Percentiles rank a stretch among this genome's conserved stretches.
phyloP scores from a whole-genome alignment of 2,329 filamentous ascomycete species.

The Podosphaera aphanis region DNA sequence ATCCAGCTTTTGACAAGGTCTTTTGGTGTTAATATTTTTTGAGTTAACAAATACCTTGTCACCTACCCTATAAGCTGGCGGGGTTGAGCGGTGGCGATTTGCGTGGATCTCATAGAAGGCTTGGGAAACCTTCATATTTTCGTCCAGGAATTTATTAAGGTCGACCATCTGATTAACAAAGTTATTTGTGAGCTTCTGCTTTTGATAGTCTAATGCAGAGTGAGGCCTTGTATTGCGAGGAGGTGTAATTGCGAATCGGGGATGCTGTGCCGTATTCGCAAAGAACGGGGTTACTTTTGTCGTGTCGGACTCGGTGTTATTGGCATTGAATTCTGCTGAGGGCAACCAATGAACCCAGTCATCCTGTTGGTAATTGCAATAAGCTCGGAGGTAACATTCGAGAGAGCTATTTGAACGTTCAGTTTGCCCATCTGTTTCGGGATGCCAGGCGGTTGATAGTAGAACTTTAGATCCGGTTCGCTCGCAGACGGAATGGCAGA shows the following conservation, averaged over 20 bases:
- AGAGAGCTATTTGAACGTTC: background rate
- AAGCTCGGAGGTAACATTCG: background rate
- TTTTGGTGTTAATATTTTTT: conserved; percentile 1
- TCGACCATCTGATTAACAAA: background rate
- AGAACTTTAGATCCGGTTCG: background rate
- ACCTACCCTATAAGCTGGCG: background rate
- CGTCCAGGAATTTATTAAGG: background rate
- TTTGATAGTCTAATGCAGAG: background rate
- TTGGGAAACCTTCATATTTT: conserved; percentile 1
- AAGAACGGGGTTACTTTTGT: background rate
- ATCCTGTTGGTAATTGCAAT: background rate
- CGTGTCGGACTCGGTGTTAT: background rate
- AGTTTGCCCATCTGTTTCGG: background rate
- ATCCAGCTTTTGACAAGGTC: conserved; percentile 1
- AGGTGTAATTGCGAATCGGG: background rate
- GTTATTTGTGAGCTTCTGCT: background rate
- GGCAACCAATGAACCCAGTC: background rate
- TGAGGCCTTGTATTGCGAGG: background rate
- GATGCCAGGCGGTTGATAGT: background rate
- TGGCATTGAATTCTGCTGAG: background rate
- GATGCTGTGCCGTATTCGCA: background rate
- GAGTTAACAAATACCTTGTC: background rate
- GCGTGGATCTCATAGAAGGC: background rate
- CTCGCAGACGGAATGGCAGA: background rate
- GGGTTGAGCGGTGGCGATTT: background rate